A percentile compares a stretch with the other conserved stretches of the same genome.
These are phyloP conservation scores for Protostelium mycophagum DNA, from an alignment of 78 protist species.

Conservation along the genomic window DNA sequence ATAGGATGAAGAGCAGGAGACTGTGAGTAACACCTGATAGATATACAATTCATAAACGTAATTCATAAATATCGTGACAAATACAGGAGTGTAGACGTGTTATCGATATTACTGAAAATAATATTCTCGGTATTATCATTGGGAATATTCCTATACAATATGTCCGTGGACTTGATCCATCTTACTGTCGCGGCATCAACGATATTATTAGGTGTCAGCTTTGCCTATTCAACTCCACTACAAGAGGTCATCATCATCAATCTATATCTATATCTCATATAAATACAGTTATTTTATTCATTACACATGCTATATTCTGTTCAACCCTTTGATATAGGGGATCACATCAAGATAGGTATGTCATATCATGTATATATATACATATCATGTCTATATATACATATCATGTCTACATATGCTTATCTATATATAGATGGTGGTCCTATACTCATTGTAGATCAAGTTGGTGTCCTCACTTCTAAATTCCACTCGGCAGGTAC, in stretches of 20 bases:
- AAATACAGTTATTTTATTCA: not conserved
- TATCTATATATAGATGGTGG: not conserved
- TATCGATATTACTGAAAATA: not conserved
- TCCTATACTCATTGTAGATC: not conserved
- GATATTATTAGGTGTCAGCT: not conserved
- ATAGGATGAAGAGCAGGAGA: not conserved
- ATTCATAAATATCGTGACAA: not conserved
- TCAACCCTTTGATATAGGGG: not conserved
- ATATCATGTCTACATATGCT: not conserved
- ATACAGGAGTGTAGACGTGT: not conserved
- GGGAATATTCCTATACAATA: not conserved
- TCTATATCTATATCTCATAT: no score
- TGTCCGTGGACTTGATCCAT: not conserved
- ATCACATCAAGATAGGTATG: not conserved
- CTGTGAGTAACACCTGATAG: no score
- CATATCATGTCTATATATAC: no score
- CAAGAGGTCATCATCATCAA: not conserved
- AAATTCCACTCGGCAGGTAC: not conserved
- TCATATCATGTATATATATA: no score
- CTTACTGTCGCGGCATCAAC: not conserved
- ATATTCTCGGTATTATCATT: not conserved
- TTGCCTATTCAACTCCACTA: not conserved
- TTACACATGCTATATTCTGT: not conserved
- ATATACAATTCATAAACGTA: no score
- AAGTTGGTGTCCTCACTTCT: not conserved